Evolutionary conservation across 805 yeast species (phyloP).

Genomic region (Candida tammaniensis): DNA sequence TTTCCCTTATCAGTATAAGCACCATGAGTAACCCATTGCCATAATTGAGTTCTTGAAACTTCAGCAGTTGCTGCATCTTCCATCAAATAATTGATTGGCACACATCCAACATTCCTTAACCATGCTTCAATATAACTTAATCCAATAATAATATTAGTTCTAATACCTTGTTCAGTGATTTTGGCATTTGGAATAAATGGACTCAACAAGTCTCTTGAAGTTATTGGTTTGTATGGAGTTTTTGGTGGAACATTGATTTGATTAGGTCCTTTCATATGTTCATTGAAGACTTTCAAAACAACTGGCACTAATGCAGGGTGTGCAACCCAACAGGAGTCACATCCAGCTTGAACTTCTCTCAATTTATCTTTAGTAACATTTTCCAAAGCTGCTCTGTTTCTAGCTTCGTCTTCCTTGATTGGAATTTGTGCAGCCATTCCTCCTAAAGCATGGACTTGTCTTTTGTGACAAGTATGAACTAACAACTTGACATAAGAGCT

Average conservation of each 20-base stretch:
- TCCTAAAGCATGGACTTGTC: conserved; percentile 85
- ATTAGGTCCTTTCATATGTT: conserved; percentile 80
- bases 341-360: conserved; percentile 74
- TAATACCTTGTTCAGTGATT: conserved; percentile 69
- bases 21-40: conserved; percentile 80
- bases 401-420: conserved; percentile 64
- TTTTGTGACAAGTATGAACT: conserved; percentile 70
- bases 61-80: conserved; percentile 92
- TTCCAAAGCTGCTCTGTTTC: conserved; percentile 65
- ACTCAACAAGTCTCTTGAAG: conserved; percentile 58
- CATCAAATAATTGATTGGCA: conserved; percentile 81
- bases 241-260: conserved; percentile 58
- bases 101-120: conserved; percentile 82
- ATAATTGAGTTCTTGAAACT: conserved; percentile 77
- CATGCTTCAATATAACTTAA: conserved; percentile 81
- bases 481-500: conserved; percentile 69
- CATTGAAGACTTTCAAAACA: conserved; percentile 68
- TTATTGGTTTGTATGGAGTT: conserved; percentile 50
- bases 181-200: conserved; percentile 61
- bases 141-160: conserved; percentile 72
- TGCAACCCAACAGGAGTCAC: conserved; percentile 89
- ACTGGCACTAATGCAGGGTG: conserved; percentile 79
- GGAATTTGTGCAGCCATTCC: conserved; percentile 92
- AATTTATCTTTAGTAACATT: conserved; percentile 74
- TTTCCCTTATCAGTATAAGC: conserved; percentile 58